Evolutionary conservation across 148 eudicot species (phyloP).

Genomic region (Camellia japonica): DNA sequence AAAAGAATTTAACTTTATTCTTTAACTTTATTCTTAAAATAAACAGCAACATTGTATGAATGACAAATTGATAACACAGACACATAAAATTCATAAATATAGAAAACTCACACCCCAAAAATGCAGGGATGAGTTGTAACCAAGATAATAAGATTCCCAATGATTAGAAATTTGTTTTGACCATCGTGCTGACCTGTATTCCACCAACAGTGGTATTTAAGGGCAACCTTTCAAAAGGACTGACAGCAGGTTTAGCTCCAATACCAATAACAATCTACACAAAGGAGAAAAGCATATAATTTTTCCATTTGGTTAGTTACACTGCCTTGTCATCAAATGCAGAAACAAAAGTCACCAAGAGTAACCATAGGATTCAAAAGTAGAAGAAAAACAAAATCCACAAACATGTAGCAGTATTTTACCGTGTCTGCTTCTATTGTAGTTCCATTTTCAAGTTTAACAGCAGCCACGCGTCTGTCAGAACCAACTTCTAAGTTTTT

Average conservation of each 20-base stretch:
- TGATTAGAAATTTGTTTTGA: background rate
- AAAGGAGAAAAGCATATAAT: constrained; percentile 1
- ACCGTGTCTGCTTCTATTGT: constrained; percentile 87
- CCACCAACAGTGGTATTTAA: constrained; percentile 76
- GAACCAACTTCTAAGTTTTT: constrained; percentile 79
- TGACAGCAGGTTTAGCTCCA: constrained; percentile 88
- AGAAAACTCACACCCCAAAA: background rate
- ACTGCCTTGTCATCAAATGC: background rate
- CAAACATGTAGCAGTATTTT: constrained; percentile 21
- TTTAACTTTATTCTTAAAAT: background rate
- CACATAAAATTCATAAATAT: background rate
- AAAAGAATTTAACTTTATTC: background rate
- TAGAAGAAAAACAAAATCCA: background rate
- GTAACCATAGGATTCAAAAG: background rate
- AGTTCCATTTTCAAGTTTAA: constrained; percentile 86
- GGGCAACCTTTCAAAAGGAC: constrained; percentile 71
- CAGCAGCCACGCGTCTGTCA: constrained; percentile 76
- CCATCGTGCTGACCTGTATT: constrained; percentile 59
- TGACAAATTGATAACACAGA: background rate
- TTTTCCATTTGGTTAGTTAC: background rate
- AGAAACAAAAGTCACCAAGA: background rate
- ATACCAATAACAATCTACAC: constrained; percentile 86
- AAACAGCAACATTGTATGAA: background rate
- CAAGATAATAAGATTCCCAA: background rate
- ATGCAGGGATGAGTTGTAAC: background rate